Conservation (phyloP, 31 red algal genomes). For the Bonnemaisonia californica region DNA sequence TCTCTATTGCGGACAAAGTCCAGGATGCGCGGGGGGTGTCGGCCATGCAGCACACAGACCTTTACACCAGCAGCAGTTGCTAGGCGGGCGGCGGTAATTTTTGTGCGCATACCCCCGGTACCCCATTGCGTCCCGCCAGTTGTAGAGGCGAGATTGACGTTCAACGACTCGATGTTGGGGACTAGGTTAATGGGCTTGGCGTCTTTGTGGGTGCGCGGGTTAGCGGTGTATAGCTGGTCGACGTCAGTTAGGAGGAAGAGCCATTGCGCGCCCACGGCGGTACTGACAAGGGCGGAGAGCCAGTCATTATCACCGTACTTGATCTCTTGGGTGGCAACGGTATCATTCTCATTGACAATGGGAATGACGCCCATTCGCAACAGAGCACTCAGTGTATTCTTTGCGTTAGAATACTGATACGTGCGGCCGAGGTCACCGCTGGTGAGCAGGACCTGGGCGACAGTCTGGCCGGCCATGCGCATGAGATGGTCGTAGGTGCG, state of each 20-base stretch:
- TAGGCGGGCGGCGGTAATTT: slow-evolving; percentile 87
- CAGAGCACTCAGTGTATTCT: slow-evolving; percentile 78
- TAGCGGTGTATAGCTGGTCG: slow-evolving; percentile 87
- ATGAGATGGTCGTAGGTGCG: slow-evolving; percentile 87
- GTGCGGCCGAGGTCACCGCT: slow-evolving; percentile 75
- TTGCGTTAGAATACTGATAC: slow-evolving; percentile 86
- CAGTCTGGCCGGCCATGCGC: slow-evolving; percentile 57
- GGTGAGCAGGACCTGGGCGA: slow-evolving; percentile 92
- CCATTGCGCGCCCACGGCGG: slow-evolving; percentile 79
- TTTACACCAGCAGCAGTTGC: slow-evolving; percentile 86
- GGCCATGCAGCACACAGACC: slow-evolving; percentile 80
- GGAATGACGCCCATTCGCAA: slow-evolving; percentile 90
- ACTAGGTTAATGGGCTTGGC: slow-evolving; percentile 90
- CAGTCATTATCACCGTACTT: slow-evolving; percentile 97
- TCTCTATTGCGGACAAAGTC: slow-evolving; percentile 63
- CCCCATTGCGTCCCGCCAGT: slow-evolving; percentile 85
- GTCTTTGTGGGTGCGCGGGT: slow-evolving; percentile 60
- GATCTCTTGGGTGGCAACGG: slow-evolving; percentile 90
- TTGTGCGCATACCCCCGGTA: slow-evolving; percentile 95
- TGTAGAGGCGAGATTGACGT: slow-evolving; percentile 30
- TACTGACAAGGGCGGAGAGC: slow-evolving; percentile 82
- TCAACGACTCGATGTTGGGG: slow-evolving; percentile 63
- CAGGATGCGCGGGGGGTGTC: slow-evolving; percentile 67
- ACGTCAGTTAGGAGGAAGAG: slow-evolving; percentile 97
- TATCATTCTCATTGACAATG: slow-evolving; percentile 99